Conservation (phyloP, 352 stramenopile genomes). For the Phytophthora pini region DNA sequence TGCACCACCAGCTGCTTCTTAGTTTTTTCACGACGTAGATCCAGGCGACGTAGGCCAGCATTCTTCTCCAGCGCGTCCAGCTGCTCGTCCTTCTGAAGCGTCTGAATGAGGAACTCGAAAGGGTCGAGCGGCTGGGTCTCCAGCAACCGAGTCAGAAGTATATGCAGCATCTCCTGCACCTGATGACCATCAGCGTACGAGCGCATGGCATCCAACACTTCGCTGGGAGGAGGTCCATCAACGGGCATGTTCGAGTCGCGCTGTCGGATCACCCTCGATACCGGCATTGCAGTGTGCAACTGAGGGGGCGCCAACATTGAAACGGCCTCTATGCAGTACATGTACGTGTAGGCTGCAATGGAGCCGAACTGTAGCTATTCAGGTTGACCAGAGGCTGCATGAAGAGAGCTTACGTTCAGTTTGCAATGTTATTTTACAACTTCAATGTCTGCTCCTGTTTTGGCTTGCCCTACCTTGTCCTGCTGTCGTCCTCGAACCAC, state of each 20-base stretch:
- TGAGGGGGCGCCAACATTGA: constrained; percentile 12
- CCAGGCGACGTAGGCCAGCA: constrained; percentile 51
- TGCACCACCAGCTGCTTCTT: constrained; percentile 60
- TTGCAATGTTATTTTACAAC: background rate
- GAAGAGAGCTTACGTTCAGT: constrained; percentile 15
- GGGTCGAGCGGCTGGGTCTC: constrained; percentile 72
- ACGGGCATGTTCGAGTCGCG: constrained; percentile 23
- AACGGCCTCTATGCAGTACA: constrained; percentile 1
- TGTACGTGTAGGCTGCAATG: too few species aligned
- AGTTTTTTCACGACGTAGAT: constrained; percentile 66
- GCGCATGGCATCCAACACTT: constrained; percentile 65
- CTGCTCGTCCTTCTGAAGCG: constrained; percentile 53
- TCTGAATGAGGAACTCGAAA: constrained; percentile 70
- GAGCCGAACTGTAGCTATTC: constrained; percentile 4
- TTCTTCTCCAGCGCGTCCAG: constrained; percentile 63
- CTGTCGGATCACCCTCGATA: constrained; percentile 44
- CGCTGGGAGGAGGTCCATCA: constrained; percentile 25
- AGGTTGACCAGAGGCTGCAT: constrained; percentile 8
- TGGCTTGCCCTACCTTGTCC: constrained; percentile 14
- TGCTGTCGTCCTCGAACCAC: constrained; percentile 36
- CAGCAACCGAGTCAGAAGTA: constrained; percentile 64
- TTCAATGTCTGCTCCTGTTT: constrained; percentile 23
- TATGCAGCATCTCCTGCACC: constrained; percentile 66
- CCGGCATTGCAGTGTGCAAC: constrained; percentile 2
- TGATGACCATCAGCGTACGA: constrained; percentile 66